Evolutionary conservation across 768 basidiomycete genomes (phyloP).

Genomic region (Mrakia frigida): DNA sequence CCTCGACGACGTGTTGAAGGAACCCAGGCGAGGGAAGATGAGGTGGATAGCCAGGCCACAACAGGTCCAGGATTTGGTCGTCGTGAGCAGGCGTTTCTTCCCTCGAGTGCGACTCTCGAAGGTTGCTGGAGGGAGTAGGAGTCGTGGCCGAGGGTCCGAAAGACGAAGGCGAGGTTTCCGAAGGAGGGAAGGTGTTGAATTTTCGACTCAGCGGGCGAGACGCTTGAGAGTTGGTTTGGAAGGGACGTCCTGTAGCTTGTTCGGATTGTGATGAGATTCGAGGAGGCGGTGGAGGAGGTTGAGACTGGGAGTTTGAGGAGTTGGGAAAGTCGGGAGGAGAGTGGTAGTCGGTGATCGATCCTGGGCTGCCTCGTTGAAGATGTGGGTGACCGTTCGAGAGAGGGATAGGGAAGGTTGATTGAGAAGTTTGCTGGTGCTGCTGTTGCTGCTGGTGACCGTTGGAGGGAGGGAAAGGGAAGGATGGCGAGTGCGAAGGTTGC

Average conservation of each 20-base stretch:
- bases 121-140: not conserved
- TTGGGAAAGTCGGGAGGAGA: not conserved
- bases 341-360: slow-evolving; percentile 3
- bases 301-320: not conserved
- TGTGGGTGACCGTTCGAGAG: not conserved
- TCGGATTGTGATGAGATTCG: not conserved
- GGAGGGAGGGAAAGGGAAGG: not conserved
- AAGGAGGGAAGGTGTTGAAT: slow-evolving; percentile 11
- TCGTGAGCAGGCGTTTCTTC: not conserved
- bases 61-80: not conserved
- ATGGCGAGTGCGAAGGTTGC: not conserved
- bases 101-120: not conserved
- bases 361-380: not conserved
- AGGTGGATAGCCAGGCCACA: slow-evolving; percentile 25
- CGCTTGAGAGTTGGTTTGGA: not conserved
- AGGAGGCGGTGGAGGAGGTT: not conserved
- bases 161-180: not conserved
- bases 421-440: not conserved
- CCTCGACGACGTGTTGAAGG: slow-evolving; percentile 10
- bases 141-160: not conserved
- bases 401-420: not conserved
- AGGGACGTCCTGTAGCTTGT: not conserved
- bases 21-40: slow-evolving; percentile 26
- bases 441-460: not conserved
- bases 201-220: not conserved